Evolutionary conservation across 441 rosid genomes (phyloP).

Genomic region (Eutrema salsugineum): DNA sequence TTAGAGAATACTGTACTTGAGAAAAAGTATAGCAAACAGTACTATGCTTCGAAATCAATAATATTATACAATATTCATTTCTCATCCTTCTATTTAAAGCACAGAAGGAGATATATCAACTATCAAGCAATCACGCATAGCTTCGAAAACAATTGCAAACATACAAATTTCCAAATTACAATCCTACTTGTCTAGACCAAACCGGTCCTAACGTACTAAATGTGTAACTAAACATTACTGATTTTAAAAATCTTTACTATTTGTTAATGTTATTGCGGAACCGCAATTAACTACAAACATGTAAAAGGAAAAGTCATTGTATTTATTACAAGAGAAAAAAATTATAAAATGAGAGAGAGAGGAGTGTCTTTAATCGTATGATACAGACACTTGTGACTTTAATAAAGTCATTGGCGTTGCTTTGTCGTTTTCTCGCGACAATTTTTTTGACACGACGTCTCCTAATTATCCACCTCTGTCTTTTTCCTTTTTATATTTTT

Average conservation of each 20-base stretch:
- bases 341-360: not conserved
- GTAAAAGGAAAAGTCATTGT: not conserved
- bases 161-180: not conserved
- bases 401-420: slow-evolving; percentile 38
- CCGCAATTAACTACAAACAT: not conserved
- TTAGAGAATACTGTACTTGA: no score
- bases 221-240: not conserved
- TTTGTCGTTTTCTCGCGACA: slow-evolving; percentile 36
- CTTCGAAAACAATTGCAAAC: not conserved
- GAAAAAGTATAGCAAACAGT: no score
- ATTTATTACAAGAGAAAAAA: not conserved
- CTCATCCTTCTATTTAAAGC: not conserved
- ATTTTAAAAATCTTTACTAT: not conserved
- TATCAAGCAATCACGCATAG: not conserved
- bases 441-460: slow-evolving; percentile 30
- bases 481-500: slow-evolving; percentile 5
- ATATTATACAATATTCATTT: no score
- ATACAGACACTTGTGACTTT: slow-evolving; percentile 37
- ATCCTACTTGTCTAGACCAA: not conserved
- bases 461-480: slow-evolving; percentile 30
- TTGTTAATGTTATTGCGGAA: not conserved
- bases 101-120: not conserved
- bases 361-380: slow-evolving; percentile 33
- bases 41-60: no score
- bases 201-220: not conserved